Percentiles rank a stretch among this genome's conserved stretches.
phyloP scores from a whole-genome alignment of 1,284 basidiomycete species.

The Filobasidium uniguttulatum region DNA sequence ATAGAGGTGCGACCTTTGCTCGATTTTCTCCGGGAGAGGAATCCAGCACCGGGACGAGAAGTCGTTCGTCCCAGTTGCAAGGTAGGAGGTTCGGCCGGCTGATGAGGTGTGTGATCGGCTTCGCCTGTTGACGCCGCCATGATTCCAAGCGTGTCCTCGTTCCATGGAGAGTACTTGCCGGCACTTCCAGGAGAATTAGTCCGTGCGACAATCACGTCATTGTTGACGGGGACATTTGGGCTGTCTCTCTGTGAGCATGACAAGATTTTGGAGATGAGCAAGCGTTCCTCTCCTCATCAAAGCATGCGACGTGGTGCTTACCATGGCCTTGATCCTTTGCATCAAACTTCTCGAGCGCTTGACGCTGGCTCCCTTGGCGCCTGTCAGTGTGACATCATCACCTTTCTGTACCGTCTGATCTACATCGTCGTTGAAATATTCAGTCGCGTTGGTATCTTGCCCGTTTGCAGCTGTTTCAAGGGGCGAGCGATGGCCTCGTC shows the following conservation, averaged over 20 bases:
- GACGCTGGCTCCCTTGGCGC: slow-evolving; percentile 22
- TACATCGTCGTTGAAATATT: too few species aligned
- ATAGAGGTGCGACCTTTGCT: background rate
- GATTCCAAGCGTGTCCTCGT: slow-evolving; percentile 13
- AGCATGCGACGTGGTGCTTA: slow-evolving; percentile 24
- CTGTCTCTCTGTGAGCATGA: slow-evolving; percentile 15
- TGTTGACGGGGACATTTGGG: slow-evolving; percentile 16
- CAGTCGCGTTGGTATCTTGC: too few species aligned
- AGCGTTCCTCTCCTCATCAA: too few species aligned
- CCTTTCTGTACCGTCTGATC: too few species aligned
- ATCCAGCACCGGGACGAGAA: slow-evolving; percentile 3
- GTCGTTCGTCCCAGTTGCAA: slow-evolving; percentile 1
- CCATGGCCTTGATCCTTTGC: slow-evolving; percentile 39
- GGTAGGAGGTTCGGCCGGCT: background rate
- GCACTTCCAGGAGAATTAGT: slow-evolving; percentile 7
- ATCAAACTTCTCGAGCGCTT: slow-evolving; percentile 38
- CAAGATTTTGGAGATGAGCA: too few species aligned
- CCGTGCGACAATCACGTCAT: slow-evolving; percentile 3
- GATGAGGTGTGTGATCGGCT: slow-evolving; percentile 1
- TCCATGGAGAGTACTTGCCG: slow-evolving; percentile 9
- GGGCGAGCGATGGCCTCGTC: too few species aligned
- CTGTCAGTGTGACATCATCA: too few species aligned
- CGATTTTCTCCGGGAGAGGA: background rate
- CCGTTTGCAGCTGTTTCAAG: too few species aligned
- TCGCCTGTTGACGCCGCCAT: background rate